Base-by-base conservation (phyloP, 208 protist genomes). In the Trypanosoma melophagium region DNA sequence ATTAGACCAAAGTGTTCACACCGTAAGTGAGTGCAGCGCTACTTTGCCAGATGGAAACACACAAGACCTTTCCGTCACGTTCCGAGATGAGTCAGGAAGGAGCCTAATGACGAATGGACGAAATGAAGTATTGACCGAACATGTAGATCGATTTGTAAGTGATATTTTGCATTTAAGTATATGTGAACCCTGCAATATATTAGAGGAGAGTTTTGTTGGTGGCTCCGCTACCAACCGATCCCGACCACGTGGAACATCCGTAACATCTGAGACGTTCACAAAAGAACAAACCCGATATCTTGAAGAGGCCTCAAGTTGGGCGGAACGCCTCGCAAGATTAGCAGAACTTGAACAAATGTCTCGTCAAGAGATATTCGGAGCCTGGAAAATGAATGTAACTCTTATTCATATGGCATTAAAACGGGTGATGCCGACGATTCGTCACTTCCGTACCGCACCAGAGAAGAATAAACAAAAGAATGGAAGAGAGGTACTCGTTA, bases 391-490 rank as follows among this genome's bases (percentile, higher is more conserved):
- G 44, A 82, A 89, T 69, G 77, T 44, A 28, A 72, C 69, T n/a
- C 65, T 95, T 25, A 54, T 91, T 51, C 66, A 83, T 54, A 57
- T 95, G 10, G 89, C 78, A 13, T 56, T 60, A 40, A 70, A 57
- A 35, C 81, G 84, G n/a, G 55, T 92, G 17, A 72, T 95, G 56
- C 89, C 89, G 1, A 95, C 89, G 2, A 67, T 95, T 38, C 81
- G 89, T 2, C 71, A 80, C 57, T 83, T 76, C 25, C 75, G 74
- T 13, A 42, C 7, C 10, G 40, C 60, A 0, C n/a, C 60, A 22
- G 25, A 28, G 42, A 35, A 55, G 19, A 3, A 53, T 16, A 22
- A 25, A 21, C 31, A 24, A 52, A 51, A 42, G 7, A 31, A 25
- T 25, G 22, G 10, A 45, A 50, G 71, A 25, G 71, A 77, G 21